Conservation (phyloP, 2,329 filamentous ascomycete species). For the Ascomycota sp. region DNA sequence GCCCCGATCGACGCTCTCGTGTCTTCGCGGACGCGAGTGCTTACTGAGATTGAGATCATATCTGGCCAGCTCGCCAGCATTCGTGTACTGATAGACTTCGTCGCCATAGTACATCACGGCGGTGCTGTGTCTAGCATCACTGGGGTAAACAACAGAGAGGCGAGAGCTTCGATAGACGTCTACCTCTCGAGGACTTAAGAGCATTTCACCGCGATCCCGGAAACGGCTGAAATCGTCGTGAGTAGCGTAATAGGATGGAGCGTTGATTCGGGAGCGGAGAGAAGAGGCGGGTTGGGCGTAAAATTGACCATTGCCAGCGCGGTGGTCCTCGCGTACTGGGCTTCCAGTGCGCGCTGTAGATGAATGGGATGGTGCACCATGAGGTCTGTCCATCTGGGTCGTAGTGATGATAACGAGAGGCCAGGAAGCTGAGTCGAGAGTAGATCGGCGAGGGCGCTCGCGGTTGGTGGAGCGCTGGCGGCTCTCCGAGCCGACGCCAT, state of each 20-base stretch:
- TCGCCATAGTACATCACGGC: conserved; percentile 31
- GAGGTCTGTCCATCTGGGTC: conserved; percentile 21
- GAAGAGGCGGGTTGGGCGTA: conserved; percentile 39
- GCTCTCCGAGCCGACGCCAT: conserved; percentile 33
- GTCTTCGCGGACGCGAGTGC: conserved; percentile 19
- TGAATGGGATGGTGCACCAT: conserved; percentile 18
- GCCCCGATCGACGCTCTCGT: conserved; percentile 33
- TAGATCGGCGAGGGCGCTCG: conserved; percentile 30
- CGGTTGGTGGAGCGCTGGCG: conserved; percentile 26
- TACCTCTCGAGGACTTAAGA: conserved; percentile 16
- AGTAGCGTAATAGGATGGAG: conserved; percentile 26
- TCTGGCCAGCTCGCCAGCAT: conserved; percentile 37
- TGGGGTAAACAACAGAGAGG: conserved; percentile 23
- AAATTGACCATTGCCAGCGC: conserved; percentile 28
- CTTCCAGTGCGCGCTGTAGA: conserved; percentile 18
- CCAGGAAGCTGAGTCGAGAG: conserved; percentile 25
- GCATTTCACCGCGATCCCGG: conserved; percentile 26
- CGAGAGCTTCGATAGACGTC: conserved; percentile 28
- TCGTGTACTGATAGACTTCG: conserved; percentile 43
- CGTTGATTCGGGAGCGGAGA: conserved; percentile 26
- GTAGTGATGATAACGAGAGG: conserved; percentile 39
- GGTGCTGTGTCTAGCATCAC: conserved; percentile 20
- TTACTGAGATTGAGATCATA: conserved; percentile 38
- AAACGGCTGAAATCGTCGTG: conserved; percentile 29
- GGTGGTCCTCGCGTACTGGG: conserved; percentile 29